Evolutionary conservation across 352 stramenopile species (phyloP), one percentile per base, ranked within the genome.

Genomic region (Phytophthora europaea): DNA sequence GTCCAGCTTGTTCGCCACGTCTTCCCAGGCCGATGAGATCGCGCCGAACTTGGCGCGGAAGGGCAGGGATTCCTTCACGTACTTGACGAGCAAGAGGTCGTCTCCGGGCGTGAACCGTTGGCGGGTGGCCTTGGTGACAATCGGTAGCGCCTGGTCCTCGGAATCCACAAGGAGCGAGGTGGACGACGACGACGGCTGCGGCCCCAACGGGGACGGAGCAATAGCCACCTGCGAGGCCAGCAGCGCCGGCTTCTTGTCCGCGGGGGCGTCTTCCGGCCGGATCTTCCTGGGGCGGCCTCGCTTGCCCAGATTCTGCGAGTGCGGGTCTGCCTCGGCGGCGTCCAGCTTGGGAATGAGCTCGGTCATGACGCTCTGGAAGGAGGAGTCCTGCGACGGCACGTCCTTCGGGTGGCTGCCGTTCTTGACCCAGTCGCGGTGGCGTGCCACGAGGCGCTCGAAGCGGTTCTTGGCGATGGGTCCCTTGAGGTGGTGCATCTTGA

Each of bases 401-500:
- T 70, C 26, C 2, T 70, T 55, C 18, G 63, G 72, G 9, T 69
- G 61, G 40, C 72, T 71, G n/a, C 71, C 71, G 28, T 70, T 73
- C 40, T 72, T 65, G 16, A 77, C 59, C 75, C 75, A 82, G 6
- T 51, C 52, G 28, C 75, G 75, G 20, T 79, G 52, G 20, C 67
- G 66, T 18, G 20, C 67, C 40, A 77, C 67, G 22, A 82, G 75
- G 23, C 71, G 71, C 52, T 82, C 75, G 55, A 82, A 82, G 50
- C 75, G 71, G 63, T 79, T 79, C 66, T 82, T 82, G 58, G 72
- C 75, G 63, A 79, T 77, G 50, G 75, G 71, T 20, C 75, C 75
- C 55, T 82, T 79, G 59, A 82, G 48, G 31, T 74, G 66, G 66
- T 79, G 75, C 75, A 75, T 77, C 67, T 79, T 82, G 72, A 82